Base-by-base conservation (phyloP, 1,139 yeast species). In the Groenewaldozyma auringiensis region DNA sequence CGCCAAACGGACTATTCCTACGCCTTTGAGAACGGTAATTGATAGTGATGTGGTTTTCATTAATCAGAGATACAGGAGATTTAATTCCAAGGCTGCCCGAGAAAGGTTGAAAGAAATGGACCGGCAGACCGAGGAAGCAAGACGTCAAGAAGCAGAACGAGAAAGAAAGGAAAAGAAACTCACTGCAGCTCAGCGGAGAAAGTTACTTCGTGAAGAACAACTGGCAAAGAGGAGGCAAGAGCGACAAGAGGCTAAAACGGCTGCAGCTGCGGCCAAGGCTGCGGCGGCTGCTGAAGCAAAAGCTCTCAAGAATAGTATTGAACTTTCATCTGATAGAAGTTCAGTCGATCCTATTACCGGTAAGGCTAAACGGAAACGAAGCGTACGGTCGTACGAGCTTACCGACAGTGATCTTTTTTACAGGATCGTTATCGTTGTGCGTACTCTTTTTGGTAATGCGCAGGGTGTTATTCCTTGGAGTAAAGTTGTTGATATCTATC, bases 381-480 rank as follows among this genome's bases (percentile, higher is more conserved):
- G 21, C 13, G 27, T 29, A 18, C 31, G 47, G 17, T 17, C 17
- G 63, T n/a, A 46, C 18, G 49, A 51, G 29, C 29, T 53, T 14
- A 44, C 33, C 16, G 81, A 79, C 50, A 65, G 71, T 2, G 74
- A 79, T 2, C 59, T 61, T 4, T 65, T 81, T 43, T 79, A 72
- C 56, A 67, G 83, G 29, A 72, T 80, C 1, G 79, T 82, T 22
- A 74, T 83, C 6, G 79, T 85, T n/a, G 74, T 78, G 18, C 74
- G 82, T 51, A 68, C 85, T 1, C 67, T 76, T 13, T 66, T 75
- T 50, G 61, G 68, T 41, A 67, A 74, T 48, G 45, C 56, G 13
- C 47, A 55, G 13, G 69, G 71, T 2, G 62, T 66, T 2, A 79
- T 81, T 36, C 79, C 79, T 50, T 85, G 86, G 76, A 70, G 68